Conservation (phyloP, 169 alveolate genomes). For the Perkinsus marinus region DNA sequence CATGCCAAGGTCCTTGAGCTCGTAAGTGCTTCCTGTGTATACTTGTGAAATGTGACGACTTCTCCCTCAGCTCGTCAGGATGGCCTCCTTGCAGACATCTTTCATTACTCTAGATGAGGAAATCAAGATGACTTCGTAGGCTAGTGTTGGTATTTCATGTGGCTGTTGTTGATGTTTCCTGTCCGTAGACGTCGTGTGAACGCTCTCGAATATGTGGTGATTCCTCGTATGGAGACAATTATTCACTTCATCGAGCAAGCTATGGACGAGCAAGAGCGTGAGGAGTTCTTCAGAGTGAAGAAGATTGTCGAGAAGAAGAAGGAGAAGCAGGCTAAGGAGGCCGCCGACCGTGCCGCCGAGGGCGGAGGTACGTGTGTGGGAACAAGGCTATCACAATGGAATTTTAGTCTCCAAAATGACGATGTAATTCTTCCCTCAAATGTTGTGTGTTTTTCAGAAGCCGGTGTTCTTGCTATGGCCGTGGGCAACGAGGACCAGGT, state of each 20-base stretch:
- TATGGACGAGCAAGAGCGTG: conserved; percentile 80
- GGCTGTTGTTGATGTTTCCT: background rate
- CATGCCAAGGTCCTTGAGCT: conserved; percentile 19
- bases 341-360: background rate
- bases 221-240: conserved; percentile 65
- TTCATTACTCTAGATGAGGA: conserved; percentile 79
- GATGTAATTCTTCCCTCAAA: no score
- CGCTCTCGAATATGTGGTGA: conserved; percentile 75
- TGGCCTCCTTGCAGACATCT: conserved; percentile 71
- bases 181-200: conserved; percentile 81
- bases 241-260: conserved; percentile 70
- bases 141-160: background rate
- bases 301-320: conserved; percentile 16
- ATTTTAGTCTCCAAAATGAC: no score
- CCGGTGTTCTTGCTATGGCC: background rate
- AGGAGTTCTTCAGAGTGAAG: conserved; percentile 67
- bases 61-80: conserved; percentile 39
- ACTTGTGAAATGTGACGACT: no score
- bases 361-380: background rate
- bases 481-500: background rate
- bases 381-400: no score
- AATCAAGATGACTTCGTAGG: conserved; percentile 62
- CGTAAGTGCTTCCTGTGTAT: background rate
- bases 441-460: background rate
- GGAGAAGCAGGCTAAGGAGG: background rate